Evolutionary conservation across 768 basidiomycete genomes (phyloP).

Genomic region (Mrakia hoshinonis): DNA sequence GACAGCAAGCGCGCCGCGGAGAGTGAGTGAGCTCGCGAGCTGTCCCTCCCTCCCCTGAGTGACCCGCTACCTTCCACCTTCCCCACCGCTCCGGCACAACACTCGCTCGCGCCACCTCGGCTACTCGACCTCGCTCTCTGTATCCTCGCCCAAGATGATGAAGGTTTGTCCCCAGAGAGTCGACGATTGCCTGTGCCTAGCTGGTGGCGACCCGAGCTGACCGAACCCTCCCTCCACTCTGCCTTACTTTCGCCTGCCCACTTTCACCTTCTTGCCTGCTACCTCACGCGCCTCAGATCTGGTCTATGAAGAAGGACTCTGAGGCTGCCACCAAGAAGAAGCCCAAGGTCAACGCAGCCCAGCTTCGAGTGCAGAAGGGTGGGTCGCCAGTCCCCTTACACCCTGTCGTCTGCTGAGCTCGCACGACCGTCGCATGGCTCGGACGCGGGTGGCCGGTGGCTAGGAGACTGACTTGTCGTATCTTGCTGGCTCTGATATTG

Average conservation of each 20-base stretch:
- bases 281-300: conserved; percentile 55
- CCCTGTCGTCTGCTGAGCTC: background rate
- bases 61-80: background rate
- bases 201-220: background rate
- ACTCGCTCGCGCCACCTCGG: background rate
- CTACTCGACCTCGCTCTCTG: background rate
- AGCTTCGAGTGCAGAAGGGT: conserved; percentile 99
- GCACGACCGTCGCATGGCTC: too few species aligned
- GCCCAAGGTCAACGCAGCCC: conserved; percentile 96
- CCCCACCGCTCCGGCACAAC: background rate
- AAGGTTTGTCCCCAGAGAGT: background rate
- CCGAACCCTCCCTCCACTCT: background rate
- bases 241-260: too few species aligned
- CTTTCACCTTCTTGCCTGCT: background rate
- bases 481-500: background rate
- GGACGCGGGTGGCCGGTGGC: too few species aligned
- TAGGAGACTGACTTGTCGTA: background rate
- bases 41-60: too few species aligned
- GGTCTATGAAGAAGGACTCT: conserved; percentile 99
- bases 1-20: too few species aligned
- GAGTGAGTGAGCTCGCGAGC: too few species aligned
- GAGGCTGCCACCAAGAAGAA: conserved; percentile 94
- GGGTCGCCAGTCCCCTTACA: conserved; percentile 26
- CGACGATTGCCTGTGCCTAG: background rate
- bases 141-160: conserved; percentile 11